Percentiles rank a stretch among this genome's conserved stretches.
These are phyloP conservation scores for Pseudoperonospora humuli DNA, from an alignment of 352 stramenopile species.

Conservation along the genomic window DNA sequence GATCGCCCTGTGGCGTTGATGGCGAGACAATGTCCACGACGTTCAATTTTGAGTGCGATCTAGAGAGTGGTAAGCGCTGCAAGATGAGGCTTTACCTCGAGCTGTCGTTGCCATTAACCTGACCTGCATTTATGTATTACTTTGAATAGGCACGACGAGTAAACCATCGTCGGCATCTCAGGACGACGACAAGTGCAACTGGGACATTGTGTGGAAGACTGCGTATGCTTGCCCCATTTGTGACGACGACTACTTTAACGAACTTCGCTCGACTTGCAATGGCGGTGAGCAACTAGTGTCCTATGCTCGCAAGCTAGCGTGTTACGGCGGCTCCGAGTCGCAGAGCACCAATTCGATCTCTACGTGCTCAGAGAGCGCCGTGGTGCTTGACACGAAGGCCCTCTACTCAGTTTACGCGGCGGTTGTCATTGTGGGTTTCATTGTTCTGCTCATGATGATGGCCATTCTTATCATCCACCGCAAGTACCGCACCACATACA, in stretches of 20 bases:
- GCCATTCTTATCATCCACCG: slow-evolving; percentile 60
- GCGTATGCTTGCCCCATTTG: slow-evolving; percentile 64
- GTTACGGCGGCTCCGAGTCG: slow-evolving; percentile 44
- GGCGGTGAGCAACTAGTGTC: slow-evolving; percentile 50
- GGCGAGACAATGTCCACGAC: slow-evolving; percentile 40
- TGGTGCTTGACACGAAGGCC: slow-evolving; percentile 61
- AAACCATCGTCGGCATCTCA: slow-evolving; percentile 23
- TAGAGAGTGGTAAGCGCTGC: slow-evolving; percentile 39
- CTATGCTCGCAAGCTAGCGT: slow-evolving; percentile 46
- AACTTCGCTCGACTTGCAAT: slow-evolving; percentile 54
- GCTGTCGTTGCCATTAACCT: no score
- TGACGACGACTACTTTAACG: slow-evolving; percentile 49
- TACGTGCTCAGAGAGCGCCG: slow-evolving; percentile 51
- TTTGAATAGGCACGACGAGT: slow-evolving; percentile 35
- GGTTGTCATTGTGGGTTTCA: slow-evolving; percentile 48
- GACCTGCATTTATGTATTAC: background rate
- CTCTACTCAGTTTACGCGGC: slow-evolving; percentile 69
- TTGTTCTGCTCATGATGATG: slow-evolving; percentile 64
- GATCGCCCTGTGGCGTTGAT: slow-evolving; percentile 43
- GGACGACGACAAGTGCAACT: slow-evolving; percentile 46
- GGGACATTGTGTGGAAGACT: slow-evolving; percentile 58
- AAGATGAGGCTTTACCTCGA: no score
- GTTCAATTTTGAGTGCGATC: slow-evolving; percentile 62
- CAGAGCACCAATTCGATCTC: slow-evolving; percentile 38
- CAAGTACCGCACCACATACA: slow-evolving; percentile 74